Evolutionary conservation across 2,329 filamentous ascomycete species (phyloP), one percentile per base, ranked within the genome.

Genomic region (Botrytis fragariae): DNA sequence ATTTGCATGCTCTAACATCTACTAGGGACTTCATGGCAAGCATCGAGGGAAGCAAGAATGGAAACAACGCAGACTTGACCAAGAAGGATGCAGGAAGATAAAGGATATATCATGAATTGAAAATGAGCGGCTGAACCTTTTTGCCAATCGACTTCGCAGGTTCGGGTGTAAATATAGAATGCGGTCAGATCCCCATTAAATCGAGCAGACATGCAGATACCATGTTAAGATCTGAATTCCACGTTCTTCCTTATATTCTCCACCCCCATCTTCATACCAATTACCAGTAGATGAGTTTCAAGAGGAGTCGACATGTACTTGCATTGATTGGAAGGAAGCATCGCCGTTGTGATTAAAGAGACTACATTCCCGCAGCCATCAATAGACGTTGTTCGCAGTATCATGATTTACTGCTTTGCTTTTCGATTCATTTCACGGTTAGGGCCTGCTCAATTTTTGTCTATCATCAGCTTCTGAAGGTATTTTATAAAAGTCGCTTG

Each of bases 21-120:
- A 16, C 22, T 67, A 73, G 72, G 72, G 72, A 73, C 20, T 73
- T 73, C 25, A 37, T 76, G 51, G 75, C 73, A 32, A 74, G 72
- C 35, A 69, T 61, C 14, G 60, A 71, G 20, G 74, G 69, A 20
- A 81, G 83, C 83, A 63, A 72, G 63, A 72, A 59, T 29, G 73
- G 68, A 39, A 71, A 64, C 51, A 72, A 73, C 32, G 72, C 64
- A 42, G 72, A 71, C 65, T 44, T 39, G 39, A 61, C 65, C 45
- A 73, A 71, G 48, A 71, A 71, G 35, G 68, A 73, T 48, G 72
- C 72, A 14, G 68, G 68, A 60, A 69, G 61, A 71, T 73, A 61
- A 63, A 65, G 67, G 72, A 39, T 71, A 37, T 32, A 32, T 63
- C 65, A 63, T 57, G 45, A 60, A 54, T 29, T 62, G 42, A 32